Base-by-base conservation (phyloP, 192 early-diverging fungal genomes). In the Mortierella antarctica region DNA sequence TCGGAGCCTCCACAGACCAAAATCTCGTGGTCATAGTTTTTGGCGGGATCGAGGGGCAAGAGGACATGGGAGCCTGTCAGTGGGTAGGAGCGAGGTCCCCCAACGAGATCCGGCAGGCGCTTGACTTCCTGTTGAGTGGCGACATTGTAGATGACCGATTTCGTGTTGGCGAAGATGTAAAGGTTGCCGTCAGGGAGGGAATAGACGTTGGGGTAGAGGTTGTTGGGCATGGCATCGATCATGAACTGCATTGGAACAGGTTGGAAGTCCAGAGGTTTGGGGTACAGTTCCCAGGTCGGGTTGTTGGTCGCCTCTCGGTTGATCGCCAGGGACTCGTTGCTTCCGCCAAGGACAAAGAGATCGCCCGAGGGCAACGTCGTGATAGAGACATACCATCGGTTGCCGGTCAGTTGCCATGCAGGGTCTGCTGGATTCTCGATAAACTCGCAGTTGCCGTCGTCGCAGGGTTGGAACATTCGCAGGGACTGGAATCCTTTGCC, bases 1-100 rank as follows among this genome's bases (percentile, higher is more conserved):
- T 84, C 59, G 6, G 79, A 73, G 13, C 91, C 91, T 59, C 91
- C 91, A 50, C 91, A 92, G 10, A 92, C 67, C 49, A 92, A 62
- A 10, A 92, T 85, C 45, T 85, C 81, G 11, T 86, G 83, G 2
- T 69, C 73, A 57, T 90, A 89, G 64, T 90, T 80, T 41, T 91
- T 89, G n/a, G 67, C 66, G 1, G 88, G 86, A 21, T 78, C 73
- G 57, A 92, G 42, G 18, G 91, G 89, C 17, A 92, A 74, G 74
- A 92, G 75, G 1, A 86, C 66, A 61, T 86, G 75, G 12, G 83
- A 77, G 10, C 84, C 87, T 42, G 90, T 90, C 59, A 87, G 72
- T 20, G 90, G 90, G 71, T 91, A 91, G 0, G 84, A 81, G 5
- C 88, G 71, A 13, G 82, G 72, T 2, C 65, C 59, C 23, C 83